phyloP scores from a whole-genome alignment of 2,329 filamentous ascomycete genomes.

The Ceratocystis harringtonii region DNA sequence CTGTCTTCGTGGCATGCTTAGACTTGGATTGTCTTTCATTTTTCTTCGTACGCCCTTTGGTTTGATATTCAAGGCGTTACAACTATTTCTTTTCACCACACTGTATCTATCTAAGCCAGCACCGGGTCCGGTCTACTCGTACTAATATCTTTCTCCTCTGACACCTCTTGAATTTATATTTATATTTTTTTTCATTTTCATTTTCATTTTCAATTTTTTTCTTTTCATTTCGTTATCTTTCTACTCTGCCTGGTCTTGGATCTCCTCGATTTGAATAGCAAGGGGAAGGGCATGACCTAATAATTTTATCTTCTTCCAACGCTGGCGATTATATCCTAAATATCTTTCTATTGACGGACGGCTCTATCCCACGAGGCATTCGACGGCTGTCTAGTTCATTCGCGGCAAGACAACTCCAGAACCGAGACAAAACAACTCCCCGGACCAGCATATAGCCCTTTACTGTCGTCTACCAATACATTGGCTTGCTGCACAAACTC shows the following conservation, averaged over 20 bases:
- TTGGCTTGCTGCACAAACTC: too few species aligned
- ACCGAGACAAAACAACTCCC: too few species aligned
- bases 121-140: background rate
- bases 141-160: background rate
- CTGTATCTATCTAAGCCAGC: background rate
- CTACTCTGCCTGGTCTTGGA: background rate
- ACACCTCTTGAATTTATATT: background rate
- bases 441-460: too few species aligned
- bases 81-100: background rate
- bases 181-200: background rate
- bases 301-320: too few species aligned
- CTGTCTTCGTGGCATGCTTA: background rate
- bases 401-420: too few species aligned
- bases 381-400: too few species aligned
- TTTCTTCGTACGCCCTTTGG: background rate
- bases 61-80: background rate
- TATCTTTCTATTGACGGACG: too few species aligned
- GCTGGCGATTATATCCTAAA: too few species aligned
- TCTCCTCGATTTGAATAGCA: background rate
- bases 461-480: too few species aligned
- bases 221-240: background rate
- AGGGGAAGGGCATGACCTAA: background rate
- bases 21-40: conserved; percentile 3
- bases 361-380: too few species aligned
- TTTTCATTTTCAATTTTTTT: background rate